These are phyloP conservation scores for Daedaleopsis nitida DNA, from an alignment of 768 basidiomycete species.

Conservation along the genomic window DNA sequence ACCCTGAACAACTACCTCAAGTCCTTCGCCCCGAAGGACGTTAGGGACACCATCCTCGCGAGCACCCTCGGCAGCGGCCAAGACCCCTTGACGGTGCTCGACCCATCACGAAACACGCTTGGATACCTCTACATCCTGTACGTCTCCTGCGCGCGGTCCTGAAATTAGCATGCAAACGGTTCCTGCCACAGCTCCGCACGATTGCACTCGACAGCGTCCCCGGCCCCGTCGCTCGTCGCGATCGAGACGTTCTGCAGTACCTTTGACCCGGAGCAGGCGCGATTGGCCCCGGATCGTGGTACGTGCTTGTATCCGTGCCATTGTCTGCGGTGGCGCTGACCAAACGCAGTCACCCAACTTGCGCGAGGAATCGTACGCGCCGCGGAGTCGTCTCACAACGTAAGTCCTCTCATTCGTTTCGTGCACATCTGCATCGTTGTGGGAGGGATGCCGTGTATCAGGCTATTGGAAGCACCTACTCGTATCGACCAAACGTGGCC, in stretches of 20 bases:
- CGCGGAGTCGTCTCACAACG: constrained; percentile 52
- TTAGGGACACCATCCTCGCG: constrained; percentile 57
- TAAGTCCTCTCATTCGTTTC: constrained; percentile 34
- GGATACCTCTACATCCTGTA: constrained; percentile 75
- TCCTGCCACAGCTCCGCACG: constrained; percentile 56
- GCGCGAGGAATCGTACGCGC: constrained; percentile 62
- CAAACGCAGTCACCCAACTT: constrained; percentile 56
- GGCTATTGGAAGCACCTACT: no score
- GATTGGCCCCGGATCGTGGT: constrained; percentile 73
- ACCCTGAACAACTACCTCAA: constrained; percentile 18
- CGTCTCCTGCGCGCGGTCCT: constrained; percentile 30
- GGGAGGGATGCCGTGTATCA: no score
- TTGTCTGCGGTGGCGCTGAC: constrained; percentile 13
- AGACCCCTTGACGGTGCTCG: constrained; percentile 69
- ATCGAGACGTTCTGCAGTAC: constrained; percentile 59
- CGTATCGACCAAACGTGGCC: no score
- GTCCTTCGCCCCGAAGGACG: constrained; percentile 54
- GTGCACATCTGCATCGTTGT: background rate
- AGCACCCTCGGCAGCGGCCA: constrained; percentile 57
- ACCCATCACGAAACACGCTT: constrained; percentile 58
- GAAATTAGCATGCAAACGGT: background rate
- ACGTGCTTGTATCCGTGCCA: constrained; percentile 5
- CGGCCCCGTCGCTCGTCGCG: constrained; percentile 41
- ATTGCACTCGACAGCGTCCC: constrained; percentile 42
- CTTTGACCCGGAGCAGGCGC: constrained; percentile 67